Percentiles rank a stretch among this genome's conserved stretches.
Conservation (phyloP, 1,284 basidiomycete genomes). For the Chondrostereum purpureum region DNA sequence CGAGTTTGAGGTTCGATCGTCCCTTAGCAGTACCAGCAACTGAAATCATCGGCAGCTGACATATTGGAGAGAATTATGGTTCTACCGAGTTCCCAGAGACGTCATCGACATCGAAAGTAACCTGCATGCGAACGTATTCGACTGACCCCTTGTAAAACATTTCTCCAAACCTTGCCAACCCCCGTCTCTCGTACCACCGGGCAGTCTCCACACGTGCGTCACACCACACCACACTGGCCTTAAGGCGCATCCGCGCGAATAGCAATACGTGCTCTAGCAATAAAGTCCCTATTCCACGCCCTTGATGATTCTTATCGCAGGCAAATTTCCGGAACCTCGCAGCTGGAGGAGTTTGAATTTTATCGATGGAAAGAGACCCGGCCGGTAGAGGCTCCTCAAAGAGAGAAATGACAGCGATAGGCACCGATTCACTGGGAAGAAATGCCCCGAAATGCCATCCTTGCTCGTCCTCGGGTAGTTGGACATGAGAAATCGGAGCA, state of each 20-base stretch:
- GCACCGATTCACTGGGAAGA: constrained; percentile 20
- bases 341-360: neutral
- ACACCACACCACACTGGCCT: constrained; percentile 43
- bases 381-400: constrained; percentile 41
- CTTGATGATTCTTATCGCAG: constrained; percentile 39
- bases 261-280: constrained; percentile 36
- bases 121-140: constrained; percentile 49
- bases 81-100: too few species aligned
- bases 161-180: constrained; percentile 41
- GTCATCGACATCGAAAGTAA: constrained; percentile 17
- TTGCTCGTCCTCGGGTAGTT: constrained; percentile 41
- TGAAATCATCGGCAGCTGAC: too few species aligned
- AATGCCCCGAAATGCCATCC: constrained; percentile 54
- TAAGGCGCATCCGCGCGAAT: constrained; percentile 30
- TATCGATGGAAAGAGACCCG: constrained; percentile 17
- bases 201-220: constrained; percentile 42
- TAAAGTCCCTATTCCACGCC: constrained; percentile 44
- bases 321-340: constrained; percentile 57
- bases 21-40: too few species aligned
- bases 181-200: constrained; percentile 49
- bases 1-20: too few species aligned
- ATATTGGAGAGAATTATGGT: too few species aligned
- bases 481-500: constrained; percentile 40
- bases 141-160: constrained; percentile 45
- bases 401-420: constrained; percentile 49